Evolutionary conservation across 1,284 basidiomycete species (phyloP), one percentile per base, ranked within the genome.

Genomic region (Pseudozyma thailandica): DNA sequence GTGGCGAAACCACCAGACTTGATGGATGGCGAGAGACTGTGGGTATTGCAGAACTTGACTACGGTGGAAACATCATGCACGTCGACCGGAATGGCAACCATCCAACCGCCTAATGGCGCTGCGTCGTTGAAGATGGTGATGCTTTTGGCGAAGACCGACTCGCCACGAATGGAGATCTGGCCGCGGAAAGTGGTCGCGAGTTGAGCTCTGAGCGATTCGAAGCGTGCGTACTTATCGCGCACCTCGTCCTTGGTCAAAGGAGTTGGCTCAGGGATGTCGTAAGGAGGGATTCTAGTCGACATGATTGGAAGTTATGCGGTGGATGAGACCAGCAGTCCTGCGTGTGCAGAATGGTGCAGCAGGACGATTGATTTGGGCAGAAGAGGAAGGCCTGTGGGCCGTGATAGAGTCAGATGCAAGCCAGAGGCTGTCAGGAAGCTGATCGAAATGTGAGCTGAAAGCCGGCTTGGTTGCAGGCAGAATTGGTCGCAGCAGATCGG

Each of bases 1-100:
- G 91, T 93, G 7, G 92, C 92, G 79, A 90, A 93, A 0, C 93
- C 92, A 16, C 92, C 92, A 0, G 91, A 90, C 82, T 91, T 92
- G 75, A 93, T 86, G n/a, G 91, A 92, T 6, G 90, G 87, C n/a
- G 89, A 89, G 4, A 94, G 84, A 0, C 82, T 81, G 75, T 93
- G 86, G 50, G 87, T 86, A 18, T 78, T 81, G 78, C 92, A 93
- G 82, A 93, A 77, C 43, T 76, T 73, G 73, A 79, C 62, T 10
- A 64, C 46, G 23, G 54, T 57, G 1, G 68, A 69, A n/a, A 77
- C 50, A 35, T 75, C 73, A 25, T 50, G 38, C 2, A 72, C 60
- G 15, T 63, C 62, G 23, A 58, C 45, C 33, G 75, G 75, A 10
- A 69, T 20, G 6, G 60, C 52, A 10, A 77, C 75, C 57, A 77